Base-by-base conservation (phyloP, 768 basidiomycete species). In the Austroboletus eburneus region DNA sequence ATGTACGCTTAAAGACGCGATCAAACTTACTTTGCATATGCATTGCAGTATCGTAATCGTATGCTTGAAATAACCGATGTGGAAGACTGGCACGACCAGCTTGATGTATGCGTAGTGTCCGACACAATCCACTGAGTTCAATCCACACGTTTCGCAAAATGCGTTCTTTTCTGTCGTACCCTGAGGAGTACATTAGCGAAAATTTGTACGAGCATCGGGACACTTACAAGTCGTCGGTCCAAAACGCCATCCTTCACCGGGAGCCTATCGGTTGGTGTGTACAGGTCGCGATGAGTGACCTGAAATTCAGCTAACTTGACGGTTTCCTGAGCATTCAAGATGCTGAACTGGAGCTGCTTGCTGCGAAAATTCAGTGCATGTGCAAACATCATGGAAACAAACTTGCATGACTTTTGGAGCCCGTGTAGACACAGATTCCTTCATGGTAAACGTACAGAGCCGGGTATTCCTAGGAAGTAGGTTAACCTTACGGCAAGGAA, bases 41-140 rank as follows among this genome's bases (percentile, higher is more conserved):
- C 88, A 87, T 62, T 98, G 96, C 2, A 98, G 77, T 53, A 98
- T 87, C 21, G 80, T 79, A 49, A 98, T 91, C 16, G 87, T 91
- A 56, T 97, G 93, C 64, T 93, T 90, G 74, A 99, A 98, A 69
- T 91, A 99, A 7, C 96, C 96, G 46, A 98, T 91, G 64, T 99
- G 96, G 66, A 98, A 99, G 17, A 98, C 94, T 0, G 96, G 96
- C 17, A 99, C 83, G 25, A 87, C 83, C 35, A 99, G 78, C 68
- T 96, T 97, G 71, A 99, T 97, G 69, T 98, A 98, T 5, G 94
- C 94, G 64, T 96, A 98, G 67, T 99, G 96, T 1, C 96, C 96
- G 20, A 96, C 94, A 63, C 96, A 99, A 51, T 96, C 91, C 3
- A 92, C 88, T 23, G 91, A 84, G 16, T 80, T 83, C 52, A 92